Evolutionary conservation across 1,284 basidiomycete genomes (phyloP), one percentile per base, ranked within the genome.

Genomic region (Ganoderma meredithae): DNA sequence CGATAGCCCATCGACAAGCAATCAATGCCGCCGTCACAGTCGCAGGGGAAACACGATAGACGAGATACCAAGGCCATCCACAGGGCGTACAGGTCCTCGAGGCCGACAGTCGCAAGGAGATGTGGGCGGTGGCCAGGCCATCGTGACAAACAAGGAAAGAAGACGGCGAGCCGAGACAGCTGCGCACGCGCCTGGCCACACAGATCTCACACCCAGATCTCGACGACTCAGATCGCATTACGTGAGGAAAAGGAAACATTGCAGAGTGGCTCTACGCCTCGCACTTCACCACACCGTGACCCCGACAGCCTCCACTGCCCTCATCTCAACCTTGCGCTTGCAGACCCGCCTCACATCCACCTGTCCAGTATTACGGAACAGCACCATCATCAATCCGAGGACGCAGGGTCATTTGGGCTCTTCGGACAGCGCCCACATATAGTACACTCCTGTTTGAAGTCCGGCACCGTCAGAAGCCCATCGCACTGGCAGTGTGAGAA

Each of bases 401-500:
- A 41, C 22, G 15, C 12, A 40, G 19, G 22, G 40, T 60, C 58
- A 60, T 40, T 77, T 74, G 47, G 82, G 76, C 25, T 79, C 80
- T 60, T 84, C 83, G 15, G 83, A 82, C 62, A 89, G 77, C 13
- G 84, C 81, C 88, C 88, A 89, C 88, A 89, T 89, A 75, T 87
- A 88, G 75, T 87, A 89, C 40, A 87, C 84, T 60, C 83, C 87
- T 88, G 22, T 43, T 27, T 33, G n/a, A 63, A 40, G 56, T 64
- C 64, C 66, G 59, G 62, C 8, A 44, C 44, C 49, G 43, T 62
- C 65, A 66, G 62, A 62, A 52, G 40, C 56, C 9, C 53, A 12
- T 43, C 40, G 8, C 17, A 15, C 36, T 17, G 3, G 47, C 47
- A 52, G 12, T 25, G 47, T 52, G 47, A 52, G 12, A 25, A 3